Percentiles rank a stretch among this genome's conserved stretches.
Conservation (phyloP, 257 asterid species). For the Plantago major region DNA sequence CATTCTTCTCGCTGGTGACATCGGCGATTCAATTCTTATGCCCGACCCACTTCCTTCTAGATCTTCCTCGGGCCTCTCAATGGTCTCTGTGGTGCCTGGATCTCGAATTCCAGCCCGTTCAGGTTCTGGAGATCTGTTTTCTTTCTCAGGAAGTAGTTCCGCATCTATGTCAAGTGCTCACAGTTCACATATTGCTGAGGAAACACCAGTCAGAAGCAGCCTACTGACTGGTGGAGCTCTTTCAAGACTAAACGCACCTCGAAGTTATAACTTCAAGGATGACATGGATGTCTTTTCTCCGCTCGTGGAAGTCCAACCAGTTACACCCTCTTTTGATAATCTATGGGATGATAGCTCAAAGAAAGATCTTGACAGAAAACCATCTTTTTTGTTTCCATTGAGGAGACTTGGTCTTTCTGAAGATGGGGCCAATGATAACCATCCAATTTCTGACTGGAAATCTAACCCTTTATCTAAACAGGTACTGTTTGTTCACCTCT, state of each 20-base stretch:
- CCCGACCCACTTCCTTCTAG: slow-evolving; percentile 95
- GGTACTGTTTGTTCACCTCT: slow-evolving; percentile 35
- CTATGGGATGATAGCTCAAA: slow-evolving; percentile 61
- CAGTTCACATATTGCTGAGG: slow-evolving; percentile 48
- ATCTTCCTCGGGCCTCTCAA: slow-evolving; percentile 55
- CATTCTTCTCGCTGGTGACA: slow-evolving; percentile 76
- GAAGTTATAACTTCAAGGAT: slow-evolving; percentile 79
- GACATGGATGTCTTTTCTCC: slow-evolving; percentile 99
- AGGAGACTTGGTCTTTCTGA: slow-evolving; percentile 67
- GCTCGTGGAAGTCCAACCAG: slow-evolving; percentile 89
- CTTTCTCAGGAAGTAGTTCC: slow-evolving; percentile 44
- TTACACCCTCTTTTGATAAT: slow-evolving; percentile 82
- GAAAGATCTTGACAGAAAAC: slow-evolving; percentile 58
- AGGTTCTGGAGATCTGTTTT: slow-evolving; percentile 53
- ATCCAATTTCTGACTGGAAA: slow-evolving; percentile 72
- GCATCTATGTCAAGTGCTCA: slow-evolving; percentile 41
- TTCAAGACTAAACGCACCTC: slow-evolving; percentile 73
- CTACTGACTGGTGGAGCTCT: slow-evolving; percentile 60
- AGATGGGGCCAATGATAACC: slow-evolving; percentile 54
- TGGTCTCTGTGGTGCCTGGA: slow-evolving; percentile 50
- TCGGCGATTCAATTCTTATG: slow-evolving; percentile 89
- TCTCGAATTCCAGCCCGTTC: slow-evolving; percentile 57
- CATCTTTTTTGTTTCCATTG: slow-evolving; percentile 56
- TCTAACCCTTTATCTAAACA: slow-evolving; percentile 55
- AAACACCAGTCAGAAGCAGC: slow-evolving; percentile 67